Evolutionary conservation across 2,329 filamentous ascomycete genomes (phyloP).

Genomic region (Aureobasidium pullulans): DNA sequence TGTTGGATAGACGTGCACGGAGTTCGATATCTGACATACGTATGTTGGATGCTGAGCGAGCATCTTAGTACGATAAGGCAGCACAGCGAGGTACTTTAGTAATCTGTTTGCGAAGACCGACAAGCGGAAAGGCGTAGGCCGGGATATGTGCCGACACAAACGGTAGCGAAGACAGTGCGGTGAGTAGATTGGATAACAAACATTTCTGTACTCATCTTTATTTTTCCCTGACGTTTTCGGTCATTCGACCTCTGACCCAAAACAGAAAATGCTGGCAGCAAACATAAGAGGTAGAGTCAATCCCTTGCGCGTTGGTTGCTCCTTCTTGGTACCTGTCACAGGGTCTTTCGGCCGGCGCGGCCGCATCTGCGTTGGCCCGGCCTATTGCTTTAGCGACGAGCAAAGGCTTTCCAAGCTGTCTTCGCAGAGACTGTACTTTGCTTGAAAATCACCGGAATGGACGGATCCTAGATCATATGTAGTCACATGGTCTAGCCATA

Average conservation of each 20-base stretch:
- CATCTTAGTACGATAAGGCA: neutral
- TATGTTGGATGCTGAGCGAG: neutral
- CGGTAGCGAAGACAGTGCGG: neutral
- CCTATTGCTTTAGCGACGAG: neutral
- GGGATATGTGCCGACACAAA: neutral
- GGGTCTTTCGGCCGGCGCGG: neutral
- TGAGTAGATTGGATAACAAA: neutral
- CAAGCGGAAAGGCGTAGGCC: neutral
- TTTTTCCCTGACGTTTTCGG: neutral
- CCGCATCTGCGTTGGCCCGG: neutral
- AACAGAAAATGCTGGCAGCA: constrained; percentile 5
- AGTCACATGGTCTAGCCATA: neutral
- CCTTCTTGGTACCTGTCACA: neutral
- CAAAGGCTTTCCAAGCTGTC: neutral
- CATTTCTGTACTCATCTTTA: neutral
- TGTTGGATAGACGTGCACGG: neutral
- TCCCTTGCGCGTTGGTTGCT: neutral
- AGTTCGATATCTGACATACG: neutral
- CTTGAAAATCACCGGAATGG: neutral
- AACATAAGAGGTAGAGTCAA: neutral
- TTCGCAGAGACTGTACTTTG: neutral
- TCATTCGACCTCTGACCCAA: neutral
- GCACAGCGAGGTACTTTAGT: neutral
- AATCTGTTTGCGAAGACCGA: neutral
- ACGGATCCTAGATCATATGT: neutral